A percentile compares a stretch with the other conserved stretches of the same genome.
Evolutionary conservation across 805 yeast genomes (phyloP).

Genomic region (Kuraishia ogatae): DNA sequence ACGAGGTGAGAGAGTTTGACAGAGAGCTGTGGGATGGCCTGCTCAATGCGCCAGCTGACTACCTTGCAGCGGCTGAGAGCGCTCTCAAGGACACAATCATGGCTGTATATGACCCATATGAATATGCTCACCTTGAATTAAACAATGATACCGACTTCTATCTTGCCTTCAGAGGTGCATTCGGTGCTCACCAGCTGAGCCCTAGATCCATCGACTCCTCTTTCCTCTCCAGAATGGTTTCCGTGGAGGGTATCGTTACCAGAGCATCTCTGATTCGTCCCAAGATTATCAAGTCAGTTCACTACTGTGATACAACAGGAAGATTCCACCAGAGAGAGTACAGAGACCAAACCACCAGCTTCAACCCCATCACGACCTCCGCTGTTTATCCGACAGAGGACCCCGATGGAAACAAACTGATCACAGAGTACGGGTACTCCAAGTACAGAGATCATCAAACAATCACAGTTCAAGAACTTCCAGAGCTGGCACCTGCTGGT

Average conservation of each 20-base stretch:
- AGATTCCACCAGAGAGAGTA: conserved; percentile 88
- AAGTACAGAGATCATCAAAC: conserved; percentile 93
- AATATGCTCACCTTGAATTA: conserved; percentile 40
- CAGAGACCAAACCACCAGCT: conserved; percentile 85
- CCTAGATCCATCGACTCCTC: conserved; percentile 81
- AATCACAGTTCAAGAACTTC: conserved; percentile 92
- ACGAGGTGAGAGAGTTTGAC: conserved; percentile 83
- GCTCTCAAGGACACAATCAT: conserved; percentile 76
- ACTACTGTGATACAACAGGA: conserved; percentile 78
- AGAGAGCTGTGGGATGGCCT: conserved; percentile 69
- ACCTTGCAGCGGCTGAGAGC: conserved; percentile 78
- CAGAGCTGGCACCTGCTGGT: conserved; percentile 96
- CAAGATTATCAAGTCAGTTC: conserved; percentile 83
- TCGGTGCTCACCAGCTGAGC: conserved; percentile 79
- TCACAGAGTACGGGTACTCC: conserved; percentile 87
- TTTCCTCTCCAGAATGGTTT: conserved; percentile 71
- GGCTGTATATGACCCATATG: conserved; percentile 59
- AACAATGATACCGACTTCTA: conserved; percentile 59
- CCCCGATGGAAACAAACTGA: conserved; percentile 78
- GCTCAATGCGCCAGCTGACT: conserved; percentile 72
- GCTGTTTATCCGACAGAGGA: conserved; percentile 92
- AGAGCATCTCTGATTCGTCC: conserved; percentile 91
- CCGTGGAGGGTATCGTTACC: conserved; percentile 93
- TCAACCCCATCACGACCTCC: conserved; percentile 74
- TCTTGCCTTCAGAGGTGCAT: conserved; percentile 81